phyloP scores from a whole-genome alignment of 345 rosid genomes.

The Lepidium aucheri region DNA sequence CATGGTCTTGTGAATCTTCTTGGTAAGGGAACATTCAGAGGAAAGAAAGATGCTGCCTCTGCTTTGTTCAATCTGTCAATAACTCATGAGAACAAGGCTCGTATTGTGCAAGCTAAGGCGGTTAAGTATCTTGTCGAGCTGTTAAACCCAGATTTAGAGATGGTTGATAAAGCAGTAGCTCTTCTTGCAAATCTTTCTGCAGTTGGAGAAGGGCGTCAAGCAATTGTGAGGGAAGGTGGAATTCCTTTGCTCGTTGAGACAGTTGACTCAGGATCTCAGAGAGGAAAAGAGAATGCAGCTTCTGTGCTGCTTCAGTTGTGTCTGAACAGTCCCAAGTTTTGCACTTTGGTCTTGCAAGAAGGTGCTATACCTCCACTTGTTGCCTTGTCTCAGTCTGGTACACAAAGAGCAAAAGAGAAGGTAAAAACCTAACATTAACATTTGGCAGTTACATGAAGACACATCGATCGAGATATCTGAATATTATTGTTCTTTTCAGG shows the following conservation, averaged over 20 bases:
- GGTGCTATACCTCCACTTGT: slow-evolving; percentile 97
- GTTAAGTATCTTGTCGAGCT: slow-evolving; percentile 70
- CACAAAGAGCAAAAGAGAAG: slow-evolving; percentile 95
- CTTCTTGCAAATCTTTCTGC: slow-evolving; percentile 83
- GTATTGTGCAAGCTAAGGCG: slow-evolving; percentile 91
- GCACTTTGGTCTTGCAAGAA: slow-evolving; percentile 86
- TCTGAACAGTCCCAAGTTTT: slow-evolving; percentile 67
- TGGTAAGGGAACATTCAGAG: slow-evolving; percentile 70
- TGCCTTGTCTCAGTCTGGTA: slow-evolving; percentile 85
- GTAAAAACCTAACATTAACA: slow-evolving; percentile 29
- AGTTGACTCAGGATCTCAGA: slow-evolving; percentile 73
- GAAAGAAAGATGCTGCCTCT: slow-evolving; percentile 89
- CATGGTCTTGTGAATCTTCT: slow-evolving; percentile 73
- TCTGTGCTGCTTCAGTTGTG: slow-evolving; percentile 78
- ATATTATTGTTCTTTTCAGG: slow-evolving; percentile 40
- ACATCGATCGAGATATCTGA: slow-evolving; percentile 12
- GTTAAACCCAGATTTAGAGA: slow-evolving; percentile 59
- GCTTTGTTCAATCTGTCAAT: slow-evolving; percentile 90
- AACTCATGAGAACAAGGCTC: slow-evolving; percentile 87
- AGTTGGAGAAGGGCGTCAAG: slow-evolving; percentile 68
- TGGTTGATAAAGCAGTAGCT: slow-evolving; percentile 93
- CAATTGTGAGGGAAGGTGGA: slow-evolving; percentile 67
- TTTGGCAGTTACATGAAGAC: neutral
- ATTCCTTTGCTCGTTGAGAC: slow-evolving; percentile 70
- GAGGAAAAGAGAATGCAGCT: slow-evolving; percentile 93